Evolutionary conservation across 2,329 filamentous ascomycete genomes (phyloP), one percentile per base, ranked within the genome.

Genomic region (Microcyclosporella mali): DNA sequence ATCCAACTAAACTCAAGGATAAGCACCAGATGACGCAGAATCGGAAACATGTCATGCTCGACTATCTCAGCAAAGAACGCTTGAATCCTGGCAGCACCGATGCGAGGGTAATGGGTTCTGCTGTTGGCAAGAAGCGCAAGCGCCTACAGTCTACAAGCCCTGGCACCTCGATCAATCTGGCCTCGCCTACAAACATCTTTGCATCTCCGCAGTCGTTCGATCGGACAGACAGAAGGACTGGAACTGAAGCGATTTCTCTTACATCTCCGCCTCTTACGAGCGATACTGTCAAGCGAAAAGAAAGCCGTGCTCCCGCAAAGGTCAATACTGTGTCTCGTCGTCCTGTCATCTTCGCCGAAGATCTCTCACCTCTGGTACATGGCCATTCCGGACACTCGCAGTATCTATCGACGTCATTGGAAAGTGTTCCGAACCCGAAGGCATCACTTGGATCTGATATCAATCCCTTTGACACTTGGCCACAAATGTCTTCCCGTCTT

Each of bases 21-120:
- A 55, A 50, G 29, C 46, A 42, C 3, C 52, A 55, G 11, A 56
- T 61, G 54, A 51, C 52, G 16, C 50, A 56, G 36, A 57, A 58
- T 31, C 57, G 60, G 2, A 47, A 53, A 32, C 54, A 58, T 43
- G 60, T 63, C 15, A 63, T 62, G 59, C 46, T 57, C 25, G 50
- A 59, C 37, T 62, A 59, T 36, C 49, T 63, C 6, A 49, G 49
- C 27, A 61, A 62, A 40, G 56, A 60, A 27, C 48, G 55, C 16
- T 40, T 43, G 19, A 55, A 59, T 12, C 56, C 58, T 10, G 31
- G 37, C 19, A 55, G 50, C 32, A 56, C 37, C 11, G 58, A 59
- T 38, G 41, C 41, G 29, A 52, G 56, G 2, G 56, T 56, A 15
- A 50, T 38, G 1, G 41, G 50, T 10, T 29, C 19, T 27, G 14